Percentiles rank a stretch among this genome's conserved stretches.
These are phyloP conservation scores for Protea cynaroides DNA, from an alignment of 164 flowering plant genomes.

Conservation along the genomic window DNA sequence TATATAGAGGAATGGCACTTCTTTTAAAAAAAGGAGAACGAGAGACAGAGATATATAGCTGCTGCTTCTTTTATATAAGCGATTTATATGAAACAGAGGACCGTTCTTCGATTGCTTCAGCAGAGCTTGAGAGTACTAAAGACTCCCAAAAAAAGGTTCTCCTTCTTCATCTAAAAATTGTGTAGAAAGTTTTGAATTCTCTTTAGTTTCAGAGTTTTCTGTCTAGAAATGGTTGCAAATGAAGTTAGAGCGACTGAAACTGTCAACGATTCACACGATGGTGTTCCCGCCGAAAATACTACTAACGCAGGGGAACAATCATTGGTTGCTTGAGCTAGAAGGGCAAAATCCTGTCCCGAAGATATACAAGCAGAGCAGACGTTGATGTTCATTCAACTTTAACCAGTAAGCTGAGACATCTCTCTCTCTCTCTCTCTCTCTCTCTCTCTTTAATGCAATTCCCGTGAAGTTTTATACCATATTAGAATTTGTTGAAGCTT, in stretches of 20 bases:
- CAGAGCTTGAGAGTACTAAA: background rate
- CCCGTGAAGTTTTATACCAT: background rate
- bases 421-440: background rate
- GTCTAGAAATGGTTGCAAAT: constrained; percentile 5
- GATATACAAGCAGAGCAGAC: background rate
- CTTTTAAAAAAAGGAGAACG: no score
- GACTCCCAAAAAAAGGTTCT: background rate
- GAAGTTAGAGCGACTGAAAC: constrained; percentile 2
- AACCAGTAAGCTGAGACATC: background rate
- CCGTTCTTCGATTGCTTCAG: no score
- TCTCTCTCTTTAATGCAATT: background rate
- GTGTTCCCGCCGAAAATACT: background rate
- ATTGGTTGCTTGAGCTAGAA: no score
- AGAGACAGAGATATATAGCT: background rate
- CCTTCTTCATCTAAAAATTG: background rate
- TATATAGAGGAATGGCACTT: background rate
- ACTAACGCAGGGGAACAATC: background rate
- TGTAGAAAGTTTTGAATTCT: background rate
- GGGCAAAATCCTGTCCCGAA: background rate
- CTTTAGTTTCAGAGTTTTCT: background rate
- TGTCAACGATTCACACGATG: background rate
- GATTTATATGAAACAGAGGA: no score
- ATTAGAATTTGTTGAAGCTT: background rate
- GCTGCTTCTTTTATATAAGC: background rate
- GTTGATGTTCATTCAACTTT: background rate